Percentiles rank a stretch among this genome's conserved stretches.
phyloP scores from a whole-genome alignment of 495 filamentous ascomycete genomes.

The Entonaema liquescens region DNA sequence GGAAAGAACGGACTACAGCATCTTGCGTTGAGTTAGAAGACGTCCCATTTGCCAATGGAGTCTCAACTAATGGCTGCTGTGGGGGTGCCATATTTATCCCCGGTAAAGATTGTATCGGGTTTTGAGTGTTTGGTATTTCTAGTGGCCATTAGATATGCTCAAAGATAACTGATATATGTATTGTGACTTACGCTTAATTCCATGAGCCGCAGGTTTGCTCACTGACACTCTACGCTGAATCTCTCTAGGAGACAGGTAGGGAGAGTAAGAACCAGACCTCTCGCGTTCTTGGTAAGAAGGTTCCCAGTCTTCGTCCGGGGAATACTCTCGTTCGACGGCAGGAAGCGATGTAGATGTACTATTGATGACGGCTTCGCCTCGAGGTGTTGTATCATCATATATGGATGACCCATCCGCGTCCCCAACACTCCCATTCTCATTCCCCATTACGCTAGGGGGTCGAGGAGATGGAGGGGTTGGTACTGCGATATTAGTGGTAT shows the following conservation, averaged over 20 bases:
- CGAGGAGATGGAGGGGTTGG: slow-evolving; percentile 25
- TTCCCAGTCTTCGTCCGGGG: slow-evolving; percentile 43
- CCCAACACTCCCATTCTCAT: slow-evolving; percentile 33
- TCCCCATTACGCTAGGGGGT: slow-evolving; percentile 17
- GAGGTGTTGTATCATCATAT: slow-evolving; percentile 41
- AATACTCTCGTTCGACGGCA: slow-evolving; percentile 35
- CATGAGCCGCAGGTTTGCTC: slow-evolving; percentile 32
- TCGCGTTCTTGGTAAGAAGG: slow-evolving; percentile 46
- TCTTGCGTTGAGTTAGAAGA: neutral
- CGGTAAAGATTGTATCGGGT: slow-evolving; percentile 18
- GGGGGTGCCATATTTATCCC: slow-evolving; percentile 3
- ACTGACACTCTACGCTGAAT: slow-evolving; percentile 47
- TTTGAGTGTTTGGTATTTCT: slow-evolving; percentile 12
- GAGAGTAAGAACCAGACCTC: slow-evolving; percentile 62
- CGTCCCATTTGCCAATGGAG: slow-evolving; percentile 1
- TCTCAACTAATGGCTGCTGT: neutral
- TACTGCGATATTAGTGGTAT: slow-evolving; percentile 21
- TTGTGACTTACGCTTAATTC: slow-evolving; percentile 34
- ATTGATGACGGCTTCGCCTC: slow-evolving; percentile 27
- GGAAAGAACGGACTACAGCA: neutral
- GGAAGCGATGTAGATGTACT: slow-evolving; percentile 30
- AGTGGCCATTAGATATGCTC: slow-evolving; percentile 23
- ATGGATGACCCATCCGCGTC: slow-evolving; percentile 45
- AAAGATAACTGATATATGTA: neutral
- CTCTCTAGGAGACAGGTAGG: slow-evolving; percentile 58